Base-by-base conservation (phyloP, 2,329 filamentous ascomycete species). In the Sporothrix brunneoviolacea region DNA sequence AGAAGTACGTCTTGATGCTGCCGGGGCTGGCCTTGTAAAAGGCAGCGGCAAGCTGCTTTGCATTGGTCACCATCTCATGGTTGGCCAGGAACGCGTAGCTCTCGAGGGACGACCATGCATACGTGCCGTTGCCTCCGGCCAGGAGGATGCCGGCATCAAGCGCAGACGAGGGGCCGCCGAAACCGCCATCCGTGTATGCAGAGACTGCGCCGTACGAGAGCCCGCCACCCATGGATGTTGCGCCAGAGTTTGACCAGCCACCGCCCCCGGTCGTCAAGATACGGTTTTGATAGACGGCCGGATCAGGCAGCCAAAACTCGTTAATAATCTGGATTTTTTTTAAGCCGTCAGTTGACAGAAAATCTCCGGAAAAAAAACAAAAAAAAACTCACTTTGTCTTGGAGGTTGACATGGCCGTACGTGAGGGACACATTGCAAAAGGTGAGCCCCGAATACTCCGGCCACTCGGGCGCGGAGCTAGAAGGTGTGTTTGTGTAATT, bases 161-260 rank as follows among this genome's bases (percentile, higher is more conserved):
- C 4, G 40, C 18, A 12, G 40, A 43, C 40, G 40, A 19, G 16
- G 40, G 40, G 12, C 40, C 40, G 4, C 40, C 40, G 16, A 43
- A 43, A 12, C 40, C 40, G 16, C 40, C 40, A 18, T 43, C 40
- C 27, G 40, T 43, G 27, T 43, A 43, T 12, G 27, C 40, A 12
- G 40, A 43, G 27, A 43, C 40, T 10, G 40, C 40, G 10, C 40
- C 40, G 16, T 43, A 43, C 15, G 40, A 43, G 38, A 41, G 38
- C 13, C 38, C 38, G n/a, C 38, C 38, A 8, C 38, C 38, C 38
- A 41, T 41, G 13, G 38, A 41, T 21, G 21, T 41, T 4, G 21
- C 38, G 10, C 38, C 38, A n/a, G 21, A 27, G 15, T 41, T 41
- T 21, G 38, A 41, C 38, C 38, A 41, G 8, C 38, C 38, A n/a